Evolutionary conservation across 2,329 filamentous ascomycete species (phyloP).

Genomic region (Aspergillus pseudoglaucus): DNA sequence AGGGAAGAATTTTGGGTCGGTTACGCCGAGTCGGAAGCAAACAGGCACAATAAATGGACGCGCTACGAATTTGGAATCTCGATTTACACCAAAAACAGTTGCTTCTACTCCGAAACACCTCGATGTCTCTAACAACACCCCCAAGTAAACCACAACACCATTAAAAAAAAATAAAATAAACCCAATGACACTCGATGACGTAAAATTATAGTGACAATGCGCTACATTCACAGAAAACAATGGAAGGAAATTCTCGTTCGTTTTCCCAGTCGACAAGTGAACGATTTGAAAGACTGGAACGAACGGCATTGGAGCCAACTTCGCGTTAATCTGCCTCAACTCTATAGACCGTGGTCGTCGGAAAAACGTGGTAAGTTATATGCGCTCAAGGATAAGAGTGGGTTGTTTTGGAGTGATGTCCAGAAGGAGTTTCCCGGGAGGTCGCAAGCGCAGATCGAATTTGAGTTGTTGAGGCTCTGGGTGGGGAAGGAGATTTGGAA

Average conservation of each 20-base stretch:
- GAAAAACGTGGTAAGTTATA: conserved; percentile 21
- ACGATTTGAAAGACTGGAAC: conserved; percentile 21
- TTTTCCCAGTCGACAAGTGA: conserved; percentile 19
- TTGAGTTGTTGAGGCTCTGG: conserved; percentile 28
- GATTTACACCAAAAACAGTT: conserved; percentile 3
- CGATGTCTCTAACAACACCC: not conserved
- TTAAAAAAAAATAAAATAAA: conserved; percentile 13
- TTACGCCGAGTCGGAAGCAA: conserved; percentile 2
- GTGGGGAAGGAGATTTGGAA: conserved; percentile 15
- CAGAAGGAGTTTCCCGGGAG: conserved; percentile 22
- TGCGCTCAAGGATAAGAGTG: conserved; percentile 18
- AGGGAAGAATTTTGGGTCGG: conserved; percentile 11
- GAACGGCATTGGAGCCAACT: conserved; percentile 23
- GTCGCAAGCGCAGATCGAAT: conserved; percentile 26
- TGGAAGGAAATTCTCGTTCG: conserved; percentile 25
- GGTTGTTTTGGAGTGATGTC: conserved; percentile 26
- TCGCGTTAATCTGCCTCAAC: conserved; percentile 17
- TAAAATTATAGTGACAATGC: conserved; percentile 25
- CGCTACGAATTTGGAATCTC: not conserved
- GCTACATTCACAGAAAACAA: conserved; percentile 18
- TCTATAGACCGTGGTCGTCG: conserved; percentile 24
- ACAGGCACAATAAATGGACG: not conserved
- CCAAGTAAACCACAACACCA: conserved; percentile 7
- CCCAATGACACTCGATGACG: conserved; percentile 26
- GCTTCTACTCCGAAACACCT: not conserved